Evolutionary conservation across 106 monocot species (phyloP), one percentile per base, ranked within the genome.

Genomic region (Dioscorea zingiberensis): DNA sequence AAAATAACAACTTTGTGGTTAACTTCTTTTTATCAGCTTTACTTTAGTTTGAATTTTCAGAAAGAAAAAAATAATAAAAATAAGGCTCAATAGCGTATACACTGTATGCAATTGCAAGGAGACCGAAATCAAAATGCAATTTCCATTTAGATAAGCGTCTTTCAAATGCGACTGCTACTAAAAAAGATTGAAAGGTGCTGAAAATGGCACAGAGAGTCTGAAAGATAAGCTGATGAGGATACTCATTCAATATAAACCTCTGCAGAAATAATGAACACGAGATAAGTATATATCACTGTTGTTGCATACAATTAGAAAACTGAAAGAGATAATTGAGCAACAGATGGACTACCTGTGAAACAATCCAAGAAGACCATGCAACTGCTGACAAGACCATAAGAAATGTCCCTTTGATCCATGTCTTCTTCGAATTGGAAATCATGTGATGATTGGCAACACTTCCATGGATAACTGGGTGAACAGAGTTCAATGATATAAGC

Each of bases 401-500:
- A 53, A 53, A 53, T 4, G 4, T 18, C 4, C 4, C 51, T 13
- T 53, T 3, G 15, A 53, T 19, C 51, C 51, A 53, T 53, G 51
- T 18, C 51, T 18, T 53, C 2, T 53, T 18, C 15, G 10, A 53
- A 53, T 19, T 53, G 2, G 51, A 4, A 19, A 18, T 53, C 16
- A 53, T 5, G 15, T 53, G 51, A 4, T 53, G n/a, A 16, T 51
- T 21, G 18, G 48, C 21, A 10, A 17, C 22, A 17, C 61, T 62
- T 26, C 49, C 47, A 16, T 62, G 26, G 51, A 71, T 60, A 71
- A 60, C 21, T 0, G 70, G 51, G 8, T 46, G 63, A 26, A 44
- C 26, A 26, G 25, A 13, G 44, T 38, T 64, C 18, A 64, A 44
- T 18, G 63, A 27, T 19, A 55, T 72, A 2, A 72, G 9, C 9